phyloP scores from a whole-genome alignment of 305 asterid species.

The Coffea humblotiana region DNA sequence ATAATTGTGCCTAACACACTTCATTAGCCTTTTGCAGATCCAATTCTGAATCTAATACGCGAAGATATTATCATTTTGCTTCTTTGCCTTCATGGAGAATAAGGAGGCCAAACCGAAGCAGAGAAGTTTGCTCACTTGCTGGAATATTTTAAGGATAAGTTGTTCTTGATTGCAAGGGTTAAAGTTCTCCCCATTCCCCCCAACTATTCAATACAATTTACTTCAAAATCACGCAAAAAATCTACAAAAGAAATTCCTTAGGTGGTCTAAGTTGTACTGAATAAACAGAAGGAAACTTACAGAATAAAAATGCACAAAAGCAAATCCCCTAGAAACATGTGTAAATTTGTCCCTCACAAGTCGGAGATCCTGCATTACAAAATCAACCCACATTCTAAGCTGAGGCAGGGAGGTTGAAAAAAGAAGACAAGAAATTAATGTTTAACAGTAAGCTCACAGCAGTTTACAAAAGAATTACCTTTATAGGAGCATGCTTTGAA shows the following conservation, averaged over 20 bases:
- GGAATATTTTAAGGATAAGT: background rate
- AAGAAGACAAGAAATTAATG: background rate
- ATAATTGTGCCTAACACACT: background rate
- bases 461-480: conserved; percentile 43
- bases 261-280: background rate
- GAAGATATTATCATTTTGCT: background rate
- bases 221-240: background rate
- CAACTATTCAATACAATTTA: background rate
- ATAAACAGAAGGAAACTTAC: conserved; percentile 43
- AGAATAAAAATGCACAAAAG: conserved; percentile 85
- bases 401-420: conserved; percentile 6
- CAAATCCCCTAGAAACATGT: conserved; percentile 98
- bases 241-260: background rate
- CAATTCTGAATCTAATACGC: background rate
- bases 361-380: conserved; percentile 74
- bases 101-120: background rate
- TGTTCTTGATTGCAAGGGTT: background rate
- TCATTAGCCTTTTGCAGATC: background rate
- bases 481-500: conserved; percentile 91
- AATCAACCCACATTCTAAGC: conserved; percentile 23
- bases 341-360: conserved; percentile 98
- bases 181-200: background rate
- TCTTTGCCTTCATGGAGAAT: background rate
- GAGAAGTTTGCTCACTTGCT: background rate
- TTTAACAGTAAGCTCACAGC: background rate